phyloP scores from a whole-genome alignment of 2,329 filamentous ascomycete genomes.

The Ascomycota sp. region DNA sequence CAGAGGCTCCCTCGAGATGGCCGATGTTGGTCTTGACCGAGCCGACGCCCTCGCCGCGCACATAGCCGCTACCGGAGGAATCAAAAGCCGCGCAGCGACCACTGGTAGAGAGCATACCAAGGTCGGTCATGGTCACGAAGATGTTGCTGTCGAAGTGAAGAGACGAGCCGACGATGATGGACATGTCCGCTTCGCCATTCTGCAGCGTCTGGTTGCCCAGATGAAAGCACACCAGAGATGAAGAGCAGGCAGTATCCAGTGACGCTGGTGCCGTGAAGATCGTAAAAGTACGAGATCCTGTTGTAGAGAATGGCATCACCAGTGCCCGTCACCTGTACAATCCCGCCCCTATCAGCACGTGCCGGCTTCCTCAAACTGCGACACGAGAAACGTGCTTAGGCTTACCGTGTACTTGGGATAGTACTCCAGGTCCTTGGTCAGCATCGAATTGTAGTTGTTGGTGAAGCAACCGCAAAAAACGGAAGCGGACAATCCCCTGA shows the following conservation, averaged over 20 bases:
- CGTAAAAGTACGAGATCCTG: conserved; percentile 14
- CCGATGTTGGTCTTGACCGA: conserved; percentile 15
- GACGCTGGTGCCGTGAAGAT: conserved; percentile 15
- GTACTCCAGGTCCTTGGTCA: conserved; percentile 9
- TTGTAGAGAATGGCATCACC: conserved; percentile 11
- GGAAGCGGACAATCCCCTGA: conserved; percentile 7
- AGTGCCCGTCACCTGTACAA: conserved; percentile 8
- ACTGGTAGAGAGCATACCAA: conserved; percentile 9
- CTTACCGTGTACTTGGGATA: conserved; percentile 13
- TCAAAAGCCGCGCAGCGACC: conserved; percentile 15
- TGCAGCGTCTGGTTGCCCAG: conserved; percentile 12
- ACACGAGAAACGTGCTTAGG: not conserved
- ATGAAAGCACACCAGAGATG: conserved; percentile 14
- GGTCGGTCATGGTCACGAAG: conserved; percentile 6
- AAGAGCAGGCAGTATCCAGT: conserved; percentile 19
- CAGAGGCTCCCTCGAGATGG: conserved; percentile 8
- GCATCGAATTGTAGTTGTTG: conserved; percentile 8
- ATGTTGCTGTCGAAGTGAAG: conserved; percentile 7
- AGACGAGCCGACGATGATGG: conserved; percentile 7
- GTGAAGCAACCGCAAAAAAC: conserved; percentile 13
- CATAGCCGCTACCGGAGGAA: conserved; percentile 23
- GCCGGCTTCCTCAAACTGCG: not conserved
- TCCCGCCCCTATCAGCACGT: not conserved
- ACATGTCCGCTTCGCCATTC: conserved; percentile 9
- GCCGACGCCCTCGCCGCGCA: conserved; percentile 24